Conservation (phyloP, 345 rosid genomes). For the Gossypium thurberi region DNA sequence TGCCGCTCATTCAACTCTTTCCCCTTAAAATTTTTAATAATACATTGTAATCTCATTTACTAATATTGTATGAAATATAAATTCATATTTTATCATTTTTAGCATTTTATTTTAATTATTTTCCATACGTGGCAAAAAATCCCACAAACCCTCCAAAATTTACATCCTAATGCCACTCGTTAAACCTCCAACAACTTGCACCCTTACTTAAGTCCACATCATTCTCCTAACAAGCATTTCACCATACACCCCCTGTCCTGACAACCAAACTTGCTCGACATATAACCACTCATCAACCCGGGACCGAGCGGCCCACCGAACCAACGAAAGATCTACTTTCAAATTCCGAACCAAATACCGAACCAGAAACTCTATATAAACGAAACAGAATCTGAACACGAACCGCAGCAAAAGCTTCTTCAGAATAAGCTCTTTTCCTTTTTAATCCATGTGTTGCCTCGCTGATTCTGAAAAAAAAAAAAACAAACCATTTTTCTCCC, state of each 20-base stretch:
- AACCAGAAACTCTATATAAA: background rate
- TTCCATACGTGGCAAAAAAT: background rate
- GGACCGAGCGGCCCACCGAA: background rate
- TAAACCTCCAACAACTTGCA: conserved; percentile 2
- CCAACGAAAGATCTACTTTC: conserved; percentile 5
- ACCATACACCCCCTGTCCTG: background rate
- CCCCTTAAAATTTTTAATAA: too few relatives aligned
- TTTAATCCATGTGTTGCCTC: conserved; percentile 1
- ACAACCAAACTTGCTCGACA: conserved; percentile 9
- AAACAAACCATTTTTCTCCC: background rate
- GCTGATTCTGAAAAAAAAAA: background rate
- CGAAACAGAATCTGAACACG: background rate
- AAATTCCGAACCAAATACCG: conserved; percentile 1
- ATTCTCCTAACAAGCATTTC: background rate
- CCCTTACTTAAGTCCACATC: background rate
- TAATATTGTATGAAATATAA: too few relatives aligned
- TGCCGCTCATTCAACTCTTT: too few relatives aligned
- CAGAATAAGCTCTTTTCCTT: background rate
- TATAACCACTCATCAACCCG: background rate
- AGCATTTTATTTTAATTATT: too few relatives aligned
- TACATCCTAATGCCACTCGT: background rate
- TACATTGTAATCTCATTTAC: too few relatives aligned
- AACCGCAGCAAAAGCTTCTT: conserved; percentile 4
- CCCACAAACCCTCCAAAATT: background rate
- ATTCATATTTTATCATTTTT: too few relatives aligned